phyloP scores from a whole-genome alignment of 108 stramenopile genomes.

The Seminavis robusta region DNA sequence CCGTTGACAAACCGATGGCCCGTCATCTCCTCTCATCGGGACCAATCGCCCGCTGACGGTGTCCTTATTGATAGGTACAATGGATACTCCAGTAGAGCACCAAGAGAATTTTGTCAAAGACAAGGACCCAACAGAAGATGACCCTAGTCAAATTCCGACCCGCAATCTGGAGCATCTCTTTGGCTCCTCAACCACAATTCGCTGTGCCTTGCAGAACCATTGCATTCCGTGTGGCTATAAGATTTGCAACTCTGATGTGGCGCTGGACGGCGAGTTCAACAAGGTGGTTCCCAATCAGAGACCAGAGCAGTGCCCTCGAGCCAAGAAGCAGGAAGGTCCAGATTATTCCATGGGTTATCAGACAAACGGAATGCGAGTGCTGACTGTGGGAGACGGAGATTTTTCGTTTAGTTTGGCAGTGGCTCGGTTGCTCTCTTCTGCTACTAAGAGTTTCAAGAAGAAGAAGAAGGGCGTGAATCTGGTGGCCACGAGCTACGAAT shows the following conservation, averaged over 20 bases:
- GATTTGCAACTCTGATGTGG: constrained; percentile 71
- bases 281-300: constrained; percentile 58
- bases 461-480: constrained; percentile 14
- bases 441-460: not conserved
- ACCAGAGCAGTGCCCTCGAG: constrained; percentile 75
- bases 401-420: constrained; percentile 83
- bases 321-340: not conserved
- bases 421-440: constrained; percentile 34
- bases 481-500: constrained; percentile 80
- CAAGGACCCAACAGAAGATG: no score
- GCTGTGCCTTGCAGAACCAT: constrained; percentile 20
- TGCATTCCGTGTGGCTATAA: constrained; percentile 91
- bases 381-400: constrained; percentile 93
- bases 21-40: no score
- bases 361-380: constrained; percentile 51
- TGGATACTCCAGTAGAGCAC: no score
- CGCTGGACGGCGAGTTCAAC: constrained; percentile 65
- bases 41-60: no score
- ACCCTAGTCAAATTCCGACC: no score
- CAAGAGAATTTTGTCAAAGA: no score
- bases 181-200: constrained; percentile 7
- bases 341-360: not conserved
- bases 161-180: constrained; percentile 13
- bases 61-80: no score
- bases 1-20: no score